Percentiles rank a stretch among this genome's conserved stretches.
phyloP scores from a whole-genome alignment of 495 filamentous ascomycete species.

The Penicillium subrubescens region DNA sequence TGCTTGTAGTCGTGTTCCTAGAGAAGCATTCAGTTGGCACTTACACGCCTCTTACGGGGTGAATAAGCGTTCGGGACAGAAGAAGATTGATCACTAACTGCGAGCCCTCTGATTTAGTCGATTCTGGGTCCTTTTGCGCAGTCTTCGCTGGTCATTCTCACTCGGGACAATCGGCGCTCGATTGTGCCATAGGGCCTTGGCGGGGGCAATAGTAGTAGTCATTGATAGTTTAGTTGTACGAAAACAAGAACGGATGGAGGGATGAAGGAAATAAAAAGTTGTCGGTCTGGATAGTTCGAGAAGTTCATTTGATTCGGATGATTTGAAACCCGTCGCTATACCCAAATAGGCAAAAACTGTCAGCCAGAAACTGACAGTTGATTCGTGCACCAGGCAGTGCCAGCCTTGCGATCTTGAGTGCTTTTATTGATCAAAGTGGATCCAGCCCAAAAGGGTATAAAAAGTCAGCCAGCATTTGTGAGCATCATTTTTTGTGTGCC shows the following conservation, averaged over 20 bases:
- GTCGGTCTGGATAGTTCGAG: background rate
- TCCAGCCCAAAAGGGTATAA: background rate
- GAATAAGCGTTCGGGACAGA: background rate
- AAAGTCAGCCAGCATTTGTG: background rate
- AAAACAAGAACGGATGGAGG: background rate
- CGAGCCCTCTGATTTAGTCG: background rate
- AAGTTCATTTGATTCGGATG: background rate
- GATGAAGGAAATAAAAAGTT: background rate
- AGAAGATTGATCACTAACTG: background rate
- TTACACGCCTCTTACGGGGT: background rate
- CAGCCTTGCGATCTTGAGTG: background rate
- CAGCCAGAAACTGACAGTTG: background rate
- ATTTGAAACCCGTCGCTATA: background rate
- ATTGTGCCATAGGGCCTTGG: background rate
- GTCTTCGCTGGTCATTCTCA: background rate
- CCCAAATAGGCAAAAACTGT: background rate
- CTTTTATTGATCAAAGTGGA: background rate
- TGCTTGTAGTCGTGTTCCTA: background rate
- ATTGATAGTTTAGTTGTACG: background rate
- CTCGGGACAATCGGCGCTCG: background rate
- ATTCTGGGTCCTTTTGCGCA: background rate
- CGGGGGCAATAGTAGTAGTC: background rate
- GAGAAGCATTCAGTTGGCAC: background rate
- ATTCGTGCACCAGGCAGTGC: background rate
- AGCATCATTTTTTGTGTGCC: background rate